Evolutionary conservation across 805 yeast species (phyloP), one percentile per base, ranked within the genome.

Genomic region (Ogataea chonburiensis): DNA sequence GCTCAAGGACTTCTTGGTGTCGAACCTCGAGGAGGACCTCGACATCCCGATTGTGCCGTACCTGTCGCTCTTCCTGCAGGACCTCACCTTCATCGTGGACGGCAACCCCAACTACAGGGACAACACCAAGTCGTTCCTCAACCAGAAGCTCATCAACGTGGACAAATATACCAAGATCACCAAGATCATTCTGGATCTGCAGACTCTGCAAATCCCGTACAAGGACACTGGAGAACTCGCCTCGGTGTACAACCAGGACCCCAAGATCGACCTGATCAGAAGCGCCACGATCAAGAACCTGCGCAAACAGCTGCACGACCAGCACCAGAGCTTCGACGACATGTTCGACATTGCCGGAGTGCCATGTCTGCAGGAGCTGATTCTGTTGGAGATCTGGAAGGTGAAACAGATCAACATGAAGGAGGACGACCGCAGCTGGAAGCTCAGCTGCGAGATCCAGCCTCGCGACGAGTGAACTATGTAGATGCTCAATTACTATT

Each of bases 71-170:
- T 84, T 81, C 56, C 63, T 85, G 28, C 93, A 82, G 59, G 95
- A 85, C 59, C 66, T 85, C 50, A 83, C 89, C 0, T 83, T 84
- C 61, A 77, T 83, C n/a, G 73, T 79, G 34, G 94, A 85, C 48
- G 91, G 93, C n/a, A 84, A 84, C 53, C 71, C 82, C 24, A 80
- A 77, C 49, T 79, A 66, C 55, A 67, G 89, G 54, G 74, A 68
- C 42, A 75, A 77, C 43, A 61, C 72, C 16, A 66, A 65, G 36
- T 57, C 64, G 5, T 75, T 75, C 50, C 63, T 76, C 50, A 70
- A 70, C 44, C 77, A 75, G 50, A 75, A 74, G 49, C 64, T 81
- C 45, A 75, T 85, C 51, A 83, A 85, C 52, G 74, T 84, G 45
- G 93, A 82, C 55, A 85, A 85, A 55, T 81, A 80, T 52, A 68